Base-by-base conservation (phyloP, 352 stramenopile genomes). In the Globisporangium radiosum region DNA sequence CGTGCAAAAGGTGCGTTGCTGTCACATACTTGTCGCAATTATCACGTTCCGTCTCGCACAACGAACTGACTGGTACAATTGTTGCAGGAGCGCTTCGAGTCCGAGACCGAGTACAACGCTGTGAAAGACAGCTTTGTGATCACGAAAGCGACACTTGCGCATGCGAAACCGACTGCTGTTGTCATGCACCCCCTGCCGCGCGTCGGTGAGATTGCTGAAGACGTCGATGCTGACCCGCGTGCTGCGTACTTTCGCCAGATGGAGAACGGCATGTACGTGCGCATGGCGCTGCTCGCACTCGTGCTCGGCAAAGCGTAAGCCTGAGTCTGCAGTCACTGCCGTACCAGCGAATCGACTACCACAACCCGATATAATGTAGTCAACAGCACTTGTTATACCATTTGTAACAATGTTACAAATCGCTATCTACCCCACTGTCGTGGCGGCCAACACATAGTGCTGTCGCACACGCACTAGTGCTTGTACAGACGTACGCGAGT, bases 101-200 rank as follows among this genome's bases (percentile, higher is more conserved):
- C 68, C 45, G 71, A 89, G 47, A 94, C 91, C 9, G 92, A 98
- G 57, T 99, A 99, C 78, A 83, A 98, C 52, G 76, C 76, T 38
- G 90, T 98, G 39, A 98, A 99, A 57, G 78, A 93, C 71, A 92
- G 82, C 72, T 95, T 93, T 57, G 66, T 70, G 60, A 88, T 95
- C 68, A 92, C 83, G 15, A 58, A 65, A 7, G 70, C 74, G 58
- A 90, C 76, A 47, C 78, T 95, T 56, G 79, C 74, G 42, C 54
- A 75, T 39, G 95, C 94, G 59, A 98, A 98, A 69, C n/a, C 70
- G 25, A 87, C 70, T 38, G 91, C 98, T 72, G 88, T 98, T 60
- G 88, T 99, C 60, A 98, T 99, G 93, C 97, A 99, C 75, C 97
- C 97, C 53, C 78, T 99, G 17, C 97, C 97, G 13, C 82, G 97